Conservation (phyloP, 2,329 filamentous ascomycete species). For the Hypoxylon sp. region DNA sequence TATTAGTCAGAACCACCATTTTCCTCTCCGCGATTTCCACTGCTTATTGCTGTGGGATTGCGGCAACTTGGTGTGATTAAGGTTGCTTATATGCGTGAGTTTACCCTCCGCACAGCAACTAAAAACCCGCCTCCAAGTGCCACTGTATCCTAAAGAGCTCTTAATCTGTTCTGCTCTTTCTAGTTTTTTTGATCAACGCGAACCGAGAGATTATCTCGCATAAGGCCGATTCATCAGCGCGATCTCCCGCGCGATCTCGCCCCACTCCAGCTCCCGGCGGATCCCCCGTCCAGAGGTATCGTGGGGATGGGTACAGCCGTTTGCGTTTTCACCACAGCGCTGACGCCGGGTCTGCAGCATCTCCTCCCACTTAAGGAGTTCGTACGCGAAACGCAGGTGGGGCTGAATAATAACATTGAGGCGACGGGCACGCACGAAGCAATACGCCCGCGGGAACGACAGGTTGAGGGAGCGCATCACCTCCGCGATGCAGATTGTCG, state of each 20-base stretch:
- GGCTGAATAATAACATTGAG: constrained; percentile 99
- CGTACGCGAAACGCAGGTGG: constrained; percentile 93
- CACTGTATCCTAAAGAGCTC: not conserved
- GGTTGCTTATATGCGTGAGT: constrained; percentile 2
- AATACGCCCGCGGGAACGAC: constrained; percentile 94
- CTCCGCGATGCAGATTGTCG: constrained; percentile 98
- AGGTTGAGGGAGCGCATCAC: constrained; percentile 88
- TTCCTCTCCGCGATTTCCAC: not conserved
- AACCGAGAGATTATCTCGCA: constrained; percentile 67
- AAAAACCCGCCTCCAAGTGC: not conserved
- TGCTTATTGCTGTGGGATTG: constrained; percentile 1
- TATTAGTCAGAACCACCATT: not conserved
- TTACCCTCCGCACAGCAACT: constrained; percentile 1
- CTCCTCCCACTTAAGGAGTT: constrained; percentile 97
- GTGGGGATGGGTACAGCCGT: constrained; percentile 54
- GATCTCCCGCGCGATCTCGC: constrained; percentile 88
- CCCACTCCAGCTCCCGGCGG: constrained; percentile 91
- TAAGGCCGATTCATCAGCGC: constrained; percentile 97
- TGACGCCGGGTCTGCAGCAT: constrained; percentile 69
- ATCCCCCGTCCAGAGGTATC: constrained; percentile 59
- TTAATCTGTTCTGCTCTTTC: not conserved
- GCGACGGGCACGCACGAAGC: constrained; percentile 91
- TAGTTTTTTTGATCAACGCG: not conserved
- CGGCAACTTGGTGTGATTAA: not conserved
- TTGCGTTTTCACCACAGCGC: constrained; percentile 39